Evolutionary conservation across 108 stramenopile genomes (phyloP).

Genomic region (Schizochytrium sp.): DNA sequence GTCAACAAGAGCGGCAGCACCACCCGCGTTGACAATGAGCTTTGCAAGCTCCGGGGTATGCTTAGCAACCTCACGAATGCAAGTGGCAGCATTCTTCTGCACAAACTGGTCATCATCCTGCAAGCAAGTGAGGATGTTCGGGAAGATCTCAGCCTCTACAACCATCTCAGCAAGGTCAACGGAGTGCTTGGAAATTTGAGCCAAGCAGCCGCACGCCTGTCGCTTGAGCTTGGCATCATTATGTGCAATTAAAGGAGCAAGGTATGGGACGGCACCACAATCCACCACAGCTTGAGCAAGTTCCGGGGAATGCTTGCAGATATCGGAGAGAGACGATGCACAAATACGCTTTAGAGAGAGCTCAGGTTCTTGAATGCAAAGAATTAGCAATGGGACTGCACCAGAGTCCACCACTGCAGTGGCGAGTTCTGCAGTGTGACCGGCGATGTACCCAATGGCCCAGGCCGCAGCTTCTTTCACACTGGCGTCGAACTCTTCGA

Average conservation of each 20-base stretch:
- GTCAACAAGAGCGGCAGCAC: conserved; percentile 81
- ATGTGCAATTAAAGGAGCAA: conserved; percentile 80
- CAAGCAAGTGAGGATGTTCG: conserved; percentile 80
- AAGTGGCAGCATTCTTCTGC: conserved; percentile 81
- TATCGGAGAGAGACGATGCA: conserved; percentile 79
- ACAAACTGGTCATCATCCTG: conserved; percentile 79
- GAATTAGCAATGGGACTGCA: conserved; percentile 79
- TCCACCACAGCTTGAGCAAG: conserved; percentile 81
- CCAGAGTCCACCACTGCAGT: conserved; percentile 81
- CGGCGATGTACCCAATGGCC: conserved; percentile 83
- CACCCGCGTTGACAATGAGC: conserved; percentile 81
- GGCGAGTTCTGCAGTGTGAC: conserved; percentile 79
- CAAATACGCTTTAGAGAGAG: conserved; percentile 82
- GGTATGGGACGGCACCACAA: conserved; percentile 80
- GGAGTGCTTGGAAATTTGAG: conserved; percentile 81
- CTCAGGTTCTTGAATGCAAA: conserved; percentile 84
- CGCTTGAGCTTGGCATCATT: conserved; percentile 83
- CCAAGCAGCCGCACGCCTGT: conserved; percentile 80
- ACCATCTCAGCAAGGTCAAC: conserved; percentile 83
- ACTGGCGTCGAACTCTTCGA: conserved; percentile 82
- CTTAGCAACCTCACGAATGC: conserved; percentile 82
- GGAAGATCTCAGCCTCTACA: conserved; percentile 84
- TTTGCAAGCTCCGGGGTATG: conserved; percentile 83
- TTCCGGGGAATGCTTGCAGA: conserved; percentile 83
- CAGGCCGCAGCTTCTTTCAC: conserved; percentile 82